Base-by-base conservation (phyloP, 768 basidiomycete species). In the Auricularia heimuer region DNA sequence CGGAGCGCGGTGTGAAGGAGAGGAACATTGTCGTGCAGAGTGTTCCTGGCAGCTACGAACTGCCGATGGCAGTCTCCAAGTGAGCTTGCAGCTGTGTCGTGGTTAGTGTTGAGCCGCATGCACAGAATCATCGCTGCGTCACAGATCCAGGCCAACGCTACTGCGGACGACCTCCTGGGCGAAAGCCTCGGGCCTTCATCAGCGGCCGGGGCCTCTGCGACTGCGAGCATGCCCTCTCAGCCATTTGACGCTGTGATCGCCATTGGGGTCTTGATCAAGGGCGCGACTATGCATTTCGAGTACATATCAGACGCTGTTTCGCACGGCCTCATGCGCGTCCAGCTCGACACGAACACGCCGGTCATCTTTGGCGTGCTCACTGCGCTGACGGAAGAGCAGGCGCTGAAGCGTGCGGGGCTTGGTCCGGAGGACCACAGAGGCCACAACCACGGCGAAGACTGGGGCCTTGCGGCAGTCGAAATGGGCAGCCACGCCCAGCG, bases 231-330 rank as follows among this genome's bases (percentile, higher is more conserved):
- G 45, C 81, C 83, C 51, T 76, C 72, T 16, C 80, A 82, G 64
- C 89, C 96, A 0, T 98, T 98, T 70, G 89, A 96, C 74, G 97
- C 94, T 14, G 87, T 97, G 68, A 96, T 99, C 74, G 94, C 97
- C 63, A 92, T 98, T 72, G 97, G 97, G 14, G 94, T 96, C 44
- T 87, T 99, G 73, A 97, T 99, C 81, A 99, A 99, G 75, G 96
- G 97, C 63, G 81, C 86, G 1, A 98, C 97, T 18, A 97, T 97
- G 94, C 97, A 99, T 79, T 99, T 98, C 75, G 97, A 99, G 75
- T 99, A 99, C 82, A 99, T 98, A 75, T 91, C 85, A 75, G 94
- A 98, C 71, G 85, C 87, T 67, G 95, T 98, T 66, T 87, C 93
- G 51, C 90, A 98, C 70, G 94, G 88, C 54, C 80, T 99, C 68